phyloP scores from a whole-genome alignment of 768 basidiomycete genomes.

The Serendipita vermifera region DNA sequence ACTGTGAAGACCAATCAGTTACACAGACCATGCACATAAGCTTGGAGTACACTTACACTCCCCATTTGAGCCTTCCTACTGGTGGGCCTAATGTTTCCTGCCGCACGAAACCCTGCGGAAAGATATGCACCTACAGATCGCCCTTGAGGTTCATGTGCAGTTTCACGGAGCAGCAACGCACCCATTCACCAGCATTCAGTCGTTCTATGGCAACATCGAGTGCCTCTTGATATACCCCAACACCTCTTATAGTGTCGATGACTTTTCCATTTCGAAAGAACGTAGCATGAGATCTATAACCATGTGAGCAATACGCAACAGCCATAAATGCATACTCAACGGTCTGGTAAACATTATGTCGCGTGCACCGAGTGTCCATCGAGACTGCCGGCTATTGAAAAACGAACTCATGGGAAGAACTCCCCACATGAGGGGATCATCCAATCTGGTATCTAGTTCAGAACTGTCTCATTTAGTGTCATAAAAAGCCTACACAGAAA shows the following conservation, averaged over 20 bases:
- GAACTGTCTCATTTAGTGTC: background rate
- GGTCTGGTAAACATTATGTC: constrained; percentile 93
- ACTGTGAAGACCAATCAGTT: constrained; percentile 27
- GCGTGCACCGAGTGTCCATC: constrained; percentile 87
- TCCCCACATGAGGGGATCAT: constrained; percentile 84
- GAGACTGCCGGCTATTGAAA: constrained; percentile 41
- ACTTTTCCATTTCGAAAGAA: constrained; percentile 89
- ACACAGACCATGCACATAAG: background rate
- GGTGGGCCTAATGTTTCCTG: constrained; percentile 21
- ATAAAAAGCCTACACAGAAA: constrained; percentile 58
- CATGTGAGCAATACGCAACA: background rate
- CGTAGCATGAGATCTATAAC: constrained; percentile 52
- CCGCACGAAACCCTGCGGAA: constrained; percentile 28
- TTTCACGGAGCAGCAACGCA: constrained; percentile 30
- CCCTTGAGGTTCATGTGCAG: no score
- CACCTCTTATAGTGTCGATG: constrained; percentile 83
- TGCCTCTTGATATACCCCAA: constrained; percentile 76
- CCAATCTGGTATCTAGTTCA: constrained; percentile 37
- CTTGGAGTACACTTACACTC: constrained; percentile 19
- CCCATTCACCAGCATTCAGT: constrained; percentile 77
- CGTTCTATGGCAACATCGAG: constrained; percentile 72
- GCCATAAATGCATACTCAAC: constrained; percentile 45
- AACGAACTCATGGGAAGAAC: constrained; percentile 56
- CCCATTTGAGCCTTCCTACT: constrained; percentile 28
- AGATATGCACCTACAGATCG: constrained; percentile 25